Percentiles rank a stretch among this genome's conserved stretches.
Conservation (phyloP, 257 asterid species). For the Solanum ahanhuiri region DNA sequence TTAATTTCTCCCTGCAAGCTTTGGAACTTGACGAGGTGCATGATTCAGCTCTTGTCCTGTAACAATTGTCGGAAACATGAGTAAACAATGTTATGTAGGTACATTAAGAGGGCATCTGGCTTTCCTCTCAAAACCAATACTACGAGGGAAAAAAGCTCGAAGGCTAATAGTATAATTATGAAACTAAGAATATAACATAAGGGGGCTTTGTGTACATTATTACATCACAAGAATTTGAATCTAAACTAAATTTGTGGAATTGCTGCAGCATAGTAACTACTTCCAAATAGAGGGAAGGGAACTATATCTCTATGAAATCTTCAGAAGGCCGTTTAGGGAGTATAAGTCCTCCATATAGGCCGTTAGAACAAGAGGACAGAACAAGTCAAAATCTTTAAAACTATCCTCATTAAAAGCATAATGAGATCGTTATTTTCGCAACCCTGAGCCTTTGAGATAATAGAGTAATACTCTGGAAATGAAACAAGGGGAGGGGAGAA, state of each 20-base stretch:
- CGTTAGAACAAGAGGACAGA: background rate
- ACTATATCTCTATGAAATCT: background rate
- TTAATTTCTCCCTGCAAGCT: slow-evolving; percentile 88
- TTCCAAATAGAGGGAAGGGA: background rate
- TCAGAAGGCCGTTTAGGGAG: background rate
- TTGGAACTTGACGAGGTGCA: slow-evolving; percentile 68
- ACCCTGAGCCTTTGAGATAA: background rate
- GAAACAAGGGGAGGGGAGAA: background rate
- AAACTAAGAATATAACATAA: background rate
- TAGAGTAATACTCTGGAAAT: background rate
- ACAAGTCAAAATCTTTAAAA: background rate
- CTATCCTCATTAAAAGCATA: background rate
- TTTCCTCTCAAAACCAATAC: background rate
- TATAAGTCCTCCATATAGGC: background rate
- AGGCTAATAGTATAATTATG: background rate
- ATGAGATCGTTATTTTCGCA: background rate
- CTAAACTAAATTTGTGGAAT: background rate
- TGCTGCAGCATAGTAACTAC: background rate
- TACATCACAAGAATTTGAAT: background rate
- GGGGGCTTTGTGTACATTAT: background rate
- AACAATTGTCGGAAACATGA: background rate
- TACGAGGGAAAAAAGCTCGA: background rate
- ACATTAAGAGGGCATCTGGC: background rate
- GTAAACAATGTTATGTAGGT: background rate
- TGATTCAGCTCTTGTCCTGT: slow-evolving; percentile 54